Evolutionary conservation across 176 grass and related monocot genomes (phyloP), one percentile per base, ranked within the genome.

Genomic region (Calamus simplicifolius): DNA sequence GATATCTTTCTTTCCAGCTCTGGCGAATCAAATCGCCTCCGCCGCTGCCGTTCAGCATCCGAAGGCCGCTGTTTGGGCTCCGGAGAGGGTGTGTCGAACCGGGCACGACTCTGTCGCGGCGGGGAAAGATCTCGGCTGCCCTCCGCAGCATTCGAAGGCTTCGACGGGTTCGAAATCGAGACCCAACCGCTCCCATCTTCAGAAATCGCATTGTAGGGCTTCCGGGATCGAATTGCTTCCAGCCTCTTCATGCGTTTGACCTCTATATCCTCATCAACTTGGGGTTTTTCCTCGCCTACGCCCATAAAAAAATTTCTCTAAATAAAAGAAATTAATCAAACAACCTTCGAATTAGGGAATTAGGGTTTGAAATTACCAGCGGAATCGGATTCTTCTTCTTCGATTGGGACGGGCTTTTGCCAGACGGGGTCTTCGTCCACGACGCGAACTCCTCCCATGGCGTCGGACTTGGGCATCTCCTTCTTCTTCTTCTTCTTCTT

Each of bases 371-470:
- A 43, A 43, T 13, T 58, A 89, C 86, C 86, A 19, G 81, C 67
- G 13, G 86, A 85, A 0, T 49, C 64, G 51, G 77, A 64, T 29
- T 82, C 80, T 27, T 88, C 86, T 61, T 89, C 85, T 30, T 86
- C 87, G 29, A 88, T 58, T 75, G 75, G 80, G n/a, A 97, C 84
- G 19, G 84, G 81, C 57, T 97, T 97, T 66, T 97, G 92, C 92
- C 92, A 97, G 23, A 88, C 87, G 19, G 92, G 92, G 26, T 97
- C 92, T 75, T 88, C 92, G 71, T 97, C 92, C 26, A 97, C 84
- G 58, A 97, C 89, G 60, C 82, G 78, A 62, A 97, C 84, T 15
- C 89, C 89, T 15, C 63, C 80, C 30, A 16, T 56, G 0, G 35
- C 58, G 54, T 43, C 60, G 17, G 87, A 48, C 70, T 96, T 87